Percentiles rank a stretch among this genome's conserved stretches.
Evolutionary conservation across 2,329 filamentous ascomycete genomes (phyloP).

Genomic region (Neonectria sp.): DNA sequence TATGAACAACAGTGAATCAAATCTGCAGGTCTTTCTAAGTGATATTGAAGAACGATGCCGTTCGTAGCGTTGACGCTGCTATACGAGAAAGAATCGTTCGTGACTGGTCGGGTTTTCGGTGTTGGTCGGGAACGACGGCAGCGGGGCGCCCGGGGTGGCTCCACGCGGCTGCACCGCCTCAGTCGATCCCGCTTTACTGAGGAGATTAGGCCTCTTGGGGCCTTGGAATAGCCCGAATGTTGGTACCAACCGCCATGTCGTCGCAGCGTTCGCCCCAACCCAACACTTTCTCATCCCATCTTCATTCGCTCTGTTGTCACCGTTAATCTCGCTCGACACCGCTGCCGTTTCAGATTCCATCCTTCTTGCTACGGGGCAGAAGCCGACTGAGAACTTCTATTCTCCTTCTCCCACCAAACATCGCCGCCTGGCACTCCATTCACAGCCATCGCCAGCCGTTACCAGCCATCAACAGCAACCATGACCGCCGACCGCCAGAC

Average conservation of each 20-base stretch:
- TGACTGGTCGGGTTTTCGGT: slow-evolving; percentile 23
- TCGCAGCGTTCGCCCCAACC: neutral
- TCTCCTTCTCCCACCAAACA: neutral
- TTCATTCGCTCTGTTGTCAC: slow-evolving; percentile 1
- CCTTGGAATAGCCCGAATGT: neutral
- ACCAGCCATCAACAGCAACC: slow-evolving; percentile 32
- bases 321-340: slow-evolving; percentile 3
- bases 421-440: neutral
- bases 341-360: slow-evolving; percentile 20
- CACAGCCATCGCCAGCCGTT: neutral
- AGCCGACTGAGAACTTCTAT: neutral
- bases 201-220: slow-evolving; percentile 4
- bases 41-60: neutral
- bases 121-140: slow-evolving; percentile 26
- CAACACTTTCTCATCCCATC: neutral
- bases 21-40: neutral
- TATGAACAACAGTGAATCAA: slow-evolving; percentile 23
- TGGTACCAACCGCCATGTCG: neutral
- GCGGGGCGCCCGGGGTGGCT: slow-evolving; percentile 13
- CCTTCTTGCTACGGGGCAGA: neutral
- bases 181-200: slow-evolving; percentile 30
- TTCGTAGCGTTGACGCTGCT: no score
- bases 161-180: slow-evolving; percentile 45
- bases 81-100: neutral
- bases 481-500: slow-evolving; percentile 70